Percentiles rank a stretch among this genome's conserved stretches.
These are phyloP conservation scores for Lenzites betulinus DNA, from an alignment of 768 basidiomycete species.

Conservation along the genomic window DNA sequence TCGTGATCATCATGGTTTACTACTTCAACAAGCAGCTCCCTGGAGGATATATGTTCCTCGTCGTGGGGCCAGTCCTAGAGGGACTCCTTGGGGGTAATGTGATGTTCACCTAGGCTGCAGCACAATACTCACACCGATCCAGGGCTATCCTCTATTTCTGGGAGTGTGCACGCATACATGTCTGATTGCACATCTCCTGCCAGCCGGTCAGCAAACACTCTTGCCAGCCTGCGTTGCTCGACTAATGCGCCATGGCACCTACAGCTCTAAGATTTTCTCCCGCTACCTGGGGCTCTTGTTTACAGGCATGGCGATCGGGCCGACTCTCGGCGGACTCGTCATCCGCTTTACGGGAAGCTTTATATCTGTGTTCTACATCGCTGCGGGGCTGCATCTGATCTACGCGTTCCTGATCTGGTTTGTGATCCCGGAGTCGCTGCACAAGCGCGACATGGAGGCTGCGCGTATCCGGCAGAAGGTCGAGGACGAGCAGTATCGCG, in stretches of 20 bases:
- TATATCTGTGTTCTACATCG: conserved; percentile 73
- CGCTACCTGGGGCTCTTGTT: conserved; percentile 67
- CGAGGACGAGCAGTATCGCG: conserved; percentile 33
- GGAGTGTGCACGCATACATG: conserved; percentile 64
- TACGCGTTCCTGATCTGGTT: conserved; percentile 54
- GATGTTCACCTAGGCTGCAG: not conserved
- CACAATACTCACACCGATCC: not conserved
- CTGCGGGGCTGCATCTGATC: conserved; percentile 49
- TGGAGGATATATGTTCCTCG: conserved; percentile 80
- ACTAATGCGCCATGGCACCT: not conserved
- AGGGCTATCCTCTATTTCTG: conserved; percentile 36
- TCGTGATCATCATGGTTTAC: conserved; percentile 67
- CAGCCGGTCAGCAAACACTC: conserved; percentile 44
- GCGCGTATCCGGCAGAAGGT: conserved; percentile 40
- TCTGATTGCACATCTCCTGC: conserved; percentile 64
- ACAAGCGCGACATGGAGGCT: conserved; percentile 47
- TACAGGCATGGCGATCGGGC: conserved; percentile 76
- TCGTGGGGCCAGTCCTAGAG: conserved; percentile 65
- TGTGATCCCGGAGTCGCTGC: conserved; percentile 79
- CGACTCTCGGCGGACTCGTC: conserved; percentile 66
- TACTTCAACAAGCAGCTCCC: conserved; percentile 61
- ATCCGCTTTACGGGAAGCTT: conserved; percentile 56
- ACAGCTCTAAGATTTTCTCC: conserved; percentile 67
- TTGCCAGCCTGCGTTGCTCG: not conserved
- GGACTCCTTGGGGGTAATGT: conserved; percentile 67